These are phyloP conservation scores for Ceratonia siliqua DNA, from an alignment of 306 rosid genomes.

Conservation along the genomic window DNA sequence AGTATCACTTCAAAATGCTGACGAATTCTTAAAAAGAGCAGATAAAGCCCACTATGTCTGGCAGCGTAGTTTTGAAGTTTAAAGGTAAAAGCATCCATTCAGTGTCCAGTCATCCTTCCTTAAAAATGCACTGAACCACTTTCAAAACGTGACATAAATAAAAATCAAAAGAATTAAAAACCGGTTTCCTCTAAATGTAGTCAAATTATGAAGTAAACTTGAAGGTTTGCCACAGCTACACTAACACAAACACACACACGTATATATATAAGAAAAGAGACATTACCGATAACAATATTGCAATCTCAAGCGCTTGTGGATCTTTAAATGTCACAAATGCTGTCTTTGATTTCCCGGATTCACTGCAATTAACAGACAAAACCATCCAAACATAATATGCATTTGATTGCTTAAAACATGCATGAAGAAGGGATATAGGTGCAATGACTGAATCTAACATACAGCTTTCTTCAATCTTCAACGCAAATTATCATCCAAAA, in stretches of 20 bases:
- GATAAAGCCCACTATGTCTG: neutral
- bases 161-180: neutral
- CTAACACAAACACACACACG: slow-evolving; percentile 2
- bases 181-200: neutral
- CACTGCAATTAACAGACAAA: slow-evolving; percentile 47
- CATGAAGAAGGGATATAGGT: slow-evolving; percentile 14
- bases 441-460: neutral
- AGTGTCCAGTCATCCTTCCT: neutral
- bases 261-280: slow-evolving; percentile 4
- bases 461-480: neutral
- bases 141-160: neutral
- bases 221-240: neutral
- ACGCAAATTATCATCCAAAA: neutral
- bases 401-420: neutral
- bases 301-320: slow-evolving; percentile 75
- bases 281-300: slow-evolving; percentile 65
- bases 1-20: neutral
- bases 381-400: neutral
- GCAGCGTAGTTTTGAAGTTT: neutral
- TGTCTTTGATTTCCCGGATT: slow-evolving; percentile 51
- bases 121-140: neutral
- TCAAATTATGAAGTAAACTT: neutral
- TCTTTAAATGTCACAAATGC: slow-evolving; percentile 74
- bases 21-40: neutral
- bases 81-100: neutral